Conservation (phyloP, 2,329 filamentous ascomycete species). For the Fusarium citri region DNA sequence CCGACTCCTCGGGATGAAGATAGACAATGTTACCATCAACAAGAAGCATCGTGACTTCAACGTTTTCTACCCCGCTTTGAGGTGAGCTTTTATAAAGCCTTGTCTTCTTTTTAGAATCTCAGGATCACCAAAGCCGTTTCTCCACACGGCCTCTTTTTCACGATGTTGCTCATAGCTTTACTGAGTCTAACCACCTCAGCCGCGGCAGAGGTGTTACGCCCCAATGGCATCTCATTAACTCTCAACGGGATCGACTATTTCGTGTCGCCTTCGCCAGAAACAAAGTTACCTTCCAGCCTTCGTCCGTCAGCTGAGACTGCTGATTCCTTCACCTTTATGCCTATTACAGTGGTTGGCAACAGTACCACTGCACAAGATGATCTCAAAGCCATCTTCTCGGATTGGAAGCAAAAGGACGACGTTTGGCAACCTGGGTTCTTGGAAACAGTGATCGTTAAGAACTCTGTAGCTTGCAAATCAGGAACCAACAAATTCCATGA, state of each 20-base stretch:
- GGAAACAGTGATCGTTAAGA: not conserved
- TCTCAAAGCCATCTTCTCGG: fast-evolving
- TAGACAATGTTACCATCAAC: not conserved
- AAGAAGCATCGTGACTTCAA: not conserved
- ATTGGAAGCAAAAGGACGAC: not conserved
- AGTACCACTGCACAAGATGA: not conserved
- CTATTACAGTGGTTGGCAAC: not conserved
- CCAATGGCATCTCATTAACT: not conserved
- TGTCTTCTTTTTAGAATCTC: no score
- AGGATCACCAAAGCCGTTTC: not conserved
- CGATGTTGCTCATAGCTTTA: not conserved
- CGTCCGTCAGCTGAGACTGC: fast-evolving
- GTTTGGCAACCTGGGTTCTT: not conserved
- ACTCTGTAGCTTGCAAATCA: not conserved
- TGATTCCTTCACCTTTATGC: not conserved
- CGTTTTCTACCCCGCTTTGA: not conserved
- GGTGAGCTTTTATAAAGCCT: no score
- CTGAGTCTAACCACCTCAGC: not conserved
- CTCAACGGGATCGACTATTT: not conserved
- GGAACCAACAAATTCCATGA: not conserved
- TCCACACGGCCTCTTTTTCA: not conserved
- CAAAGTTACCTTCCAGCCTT: not conserved
- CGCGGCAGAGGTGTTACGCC: not conserved
- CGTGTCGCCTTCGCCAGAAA: not conserved
- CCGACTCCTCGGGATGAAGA: not conserved